Base-by-base conservation (phyloP, 2,329 filamentous ascomycete genomes). In the Pestalotiopsis sp. region DNA sequence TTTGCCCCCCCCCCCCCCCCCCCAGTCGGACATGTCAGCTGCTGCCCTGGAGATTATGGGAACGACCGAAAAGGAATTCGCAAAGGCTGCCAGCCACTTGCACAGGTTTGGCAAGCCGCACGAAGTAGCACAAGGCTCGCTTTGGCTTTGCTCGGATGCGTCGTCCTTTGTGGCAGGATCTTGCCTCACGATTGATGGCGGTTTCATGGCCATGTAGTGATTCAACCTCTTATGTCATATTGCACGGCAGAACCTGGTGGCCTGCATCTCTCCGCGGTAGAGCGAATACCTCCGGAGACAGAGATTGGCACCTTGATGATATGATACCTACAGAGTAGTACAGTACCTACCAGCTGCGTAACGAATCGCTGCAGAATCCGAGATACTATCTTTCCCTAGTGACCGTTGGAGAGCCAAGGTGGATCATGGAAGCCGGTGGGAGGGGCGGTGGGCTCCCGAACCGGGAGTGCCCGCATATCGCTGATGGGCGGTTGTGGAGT, bases 141-240 rank as follows among this genome's bases (percentile, higher is more conserved):
- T 80, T 7, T 80, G 78, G 79, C 68, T 80, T n/a, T 74, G 73
- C 0, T 79, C 75, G 2, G 75, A 77, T 39, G 70, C 71, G 20
- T 73, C 78, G 1, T 78, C 77, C 3, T 79, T 76, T 69, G 74
- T 80, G 12, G 78, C 74, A 2, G 77, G 76, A 3, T 69, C 76
- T 58, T 73, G 70, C 57, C 57, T 59, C 23, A 59, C 23, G 57
- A 59, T 59, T 59, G 57, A 59, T 17, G 57, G 57, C 17, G 57
- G 57, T 4, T 59, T 59, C 23, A 25, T 59, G 57, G 57, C 57
- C 9, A 59, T 59, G 57, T 59, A 31, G 27, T 14, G 7, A 9
- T 3, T 13, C 9, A 12, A 31, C 11, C 1, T 27, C 6, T 23
- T 13, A 31, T 12, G 27, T 12, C 9, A 59, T 23, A 31, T 59